Conservation (phyloP, 1,284 basidiomycete species). For the Fomitopsis schrenkii region DNA sequence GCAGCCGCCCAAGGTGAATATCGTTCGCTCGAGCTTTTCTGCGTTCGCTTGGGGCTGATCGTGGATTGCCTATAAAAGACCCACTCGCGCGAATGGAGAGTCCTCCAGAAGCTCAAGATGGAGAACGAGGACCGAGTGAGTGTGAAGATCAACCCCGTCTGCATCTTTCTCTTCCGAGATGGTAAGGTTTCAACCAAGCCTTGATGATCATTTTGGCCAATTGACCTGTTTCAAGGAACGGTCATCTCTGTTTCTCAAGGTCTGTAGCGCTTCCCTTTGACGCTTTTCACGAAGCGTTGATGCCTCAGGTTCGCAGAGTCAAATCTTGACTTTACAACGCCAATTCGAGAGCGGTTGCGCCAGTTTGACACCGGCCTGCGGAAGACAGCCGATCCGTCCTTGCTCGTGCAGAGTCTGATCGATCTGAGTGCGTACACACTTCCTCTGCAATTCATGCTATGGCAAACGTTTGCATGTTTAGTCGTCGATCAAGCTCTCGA, state of each 20-base stretch:
- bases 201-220: not conserved
- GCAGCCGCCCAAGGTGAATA: not conserved
- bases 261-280: not conserved
- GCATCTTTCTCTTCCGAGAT: constrained; percentile 60
- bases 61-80: constrained; percentile 11
- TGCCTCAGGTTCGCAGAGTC: constrained; percentile 24
- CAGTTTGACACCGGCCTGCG: constrained; percentile 57
- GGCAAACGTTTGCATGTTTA: constrained; percentile 16
- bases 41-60: not conserved
- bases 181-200: constrained; percentile 31
- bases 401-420: constrained; percentile 58
- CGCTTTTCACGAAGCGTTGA: not conserved
- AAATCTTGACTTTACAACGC: constrained; percentile 45
- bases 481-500: constrained; percentile 65
- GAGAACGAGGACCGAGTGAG: constrained; percentile 51
- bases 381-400: constrained; percentile 54
- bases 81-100: constrained; percentile 33
- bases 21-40: not conserved
- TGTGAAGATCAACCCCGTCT: constrained; percentile 58
- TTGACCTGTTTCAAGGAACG: constrained; percentile 1
- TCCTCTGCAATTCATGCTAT: not conserved
- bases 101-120: constrained; percentile 40
- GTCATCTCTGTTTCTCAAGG: constrained; percentile 27
- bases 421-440: constrained; percentile 46
- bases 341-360: constrained; percentile 51